Evolutionary conservation across 1,139 yeast species (phyloP), one percentile per base, ranked within the genome.

Genomic region (Arxiozyma heterogenica): DNA sequence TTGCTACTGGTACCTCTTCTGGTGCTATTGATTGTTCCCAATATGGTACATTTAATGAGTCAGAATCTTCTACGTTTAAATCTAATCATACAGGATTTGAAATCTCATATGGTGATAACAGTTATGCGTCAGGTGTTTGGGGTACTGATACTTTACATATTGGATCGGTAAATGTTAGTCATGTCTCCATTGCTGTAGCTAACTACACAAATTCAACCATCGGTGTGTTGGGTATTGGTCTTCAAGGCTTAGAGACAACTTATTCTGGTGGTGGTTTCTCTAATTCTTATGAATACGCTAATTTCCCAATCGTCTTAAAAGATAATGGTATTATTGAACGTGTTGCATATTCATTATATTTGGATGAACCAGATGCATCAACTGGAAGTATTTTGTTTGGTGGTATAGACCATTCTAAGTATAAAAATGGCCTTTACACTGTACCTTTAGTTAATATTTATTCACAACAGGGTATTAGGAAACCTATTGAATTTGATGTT

Each of bases 161-260:
- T 49, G 70, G 71, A 52, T 73, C 67, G 38, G 70, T 75, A 17
- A 69, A 68, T 22, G 72, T 83, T n/a, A 58, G 71, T 0, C 68
- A 72, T 55, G 69, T 81, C 51, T 75, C 80, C 17, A 75, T 83
- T 60, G 90, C 86, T 2, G 78, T 81, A 22, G 85, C 84, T 30
- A 76, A 77, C 60, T 63, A 66, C 42, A 71, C 84, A 4, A 77
- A 78, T 61, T 77, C 84, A 15, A 67, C 75, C 7, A 75, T 75
- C 53, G 85, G 85, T 52, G 84, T 83, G 30, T 69, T 82, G 50
- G 89, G 88, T 41, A 78, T 83, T 56, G 86, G 86, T 17, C 74
- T 81, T 49, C 69, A 77, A 0, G 80, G 77, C 1, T 68, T 79
- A 56, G 85, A 82, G 64, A 72, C 76, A 12, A 74, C 78, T 9